Base-by-base conservation (phyloP, 2,329 filamentous ascomycete genomes). In the Curvularia lunata region DNA sequence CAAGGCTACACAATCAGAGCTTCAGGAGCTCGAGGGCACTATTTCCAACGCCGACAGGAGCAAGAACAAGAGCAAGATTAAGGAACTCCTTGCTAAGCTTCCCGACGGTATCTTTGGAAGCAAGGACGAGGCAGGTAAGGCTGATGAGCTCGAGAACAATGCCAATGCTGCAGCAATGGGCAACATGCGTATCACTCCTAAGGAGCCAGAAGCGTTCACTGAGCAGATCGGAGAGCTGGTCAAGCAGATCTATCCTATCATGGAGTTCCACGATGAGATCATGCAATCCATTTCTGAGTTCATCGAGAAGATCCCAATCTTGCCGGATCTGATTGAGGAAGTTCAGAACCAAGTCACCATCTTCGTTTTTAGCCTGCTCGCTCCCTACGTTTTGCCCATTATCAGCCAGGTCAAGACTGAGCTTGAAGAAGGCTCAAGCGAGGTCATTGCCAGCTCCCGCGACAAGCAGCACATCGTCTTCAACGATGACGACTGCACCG, bases 311-410 rank as follows among this genome's bases (percentile, higher is more conserved):
- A 92, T 97, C 40, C 93, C 93, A 0, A 83, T 96, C 38, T 81
- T 97, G 18, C 91, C 91, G 52, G 89, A 96, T 66, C 82, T 97
- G 41, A 85, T 97, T 54, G 92, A 96, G 78, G 87, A 96, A 75
- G 79, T 97, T 16, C 89, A 94, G 77, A 91, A 96, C 60, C 90
- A 96, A 78, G 84, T 97, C 63, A 95, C 90, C 52, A 80, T 94
- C 68, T 97, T 96, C 75, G 91, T 96, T 58, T 97, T 97, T 79
- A 91, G 89, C n/a, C 84, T 97, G 54, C 86, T 97, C 65, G 93
- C 93, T 1, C 93, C 93, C 6, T 95, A 93, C 65, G 84, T 97
- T 38, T 81, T 97, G 18, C 93, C 93, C 1, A 86, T 97, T 67
- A 91, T 97, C 72, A 82, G 84, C 54, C 92, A 97, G 79, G 88